These are phyloP conservation scores for Eucalyptus tenuipes DNA, from an alignment of 345 rosid species.

Conservation along the genomic window DNA sequence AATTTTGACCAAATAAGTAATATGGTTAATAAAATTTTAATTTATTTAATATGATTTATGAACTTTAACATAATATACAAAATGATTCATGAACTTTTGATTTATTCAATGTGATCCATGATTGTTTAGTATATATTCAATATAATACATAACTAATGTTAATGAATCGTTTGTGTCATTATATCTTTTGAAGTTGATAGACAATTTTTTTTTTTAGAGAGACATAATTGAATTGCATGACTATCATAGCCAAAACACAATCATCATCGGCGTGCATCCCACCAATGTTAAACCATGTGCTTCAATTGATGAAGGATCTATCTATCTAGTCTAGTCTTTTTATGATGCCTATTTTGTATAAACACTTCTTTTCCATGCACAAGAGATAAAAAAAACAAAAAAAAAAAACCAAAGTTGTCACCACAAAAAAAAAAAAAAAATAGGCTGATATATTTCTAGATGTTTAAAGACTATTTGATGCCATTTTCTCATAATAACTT, in stretches of 20 bases:
- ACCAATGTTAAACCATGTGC: background rate
- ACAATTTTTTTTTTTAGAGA: too few relatives aligned
- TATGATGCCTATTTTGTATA: background rate
- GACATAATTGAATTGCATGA: background rate
- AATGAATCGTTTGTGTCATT: fast-evolving
- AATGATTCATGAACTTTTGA: fast-evolving
- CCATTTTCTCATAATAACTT: background rate
- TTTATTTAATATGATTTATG: fast-evolving
- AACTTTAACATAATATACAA: too few relatives aligned
- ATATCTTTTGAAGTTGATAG: background rate
- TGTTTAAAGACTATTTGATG: background rate
- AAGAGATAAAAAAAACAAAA: background rate
- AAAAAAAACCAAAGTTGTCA: background rate
- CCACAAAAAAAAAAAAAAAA: background rate
- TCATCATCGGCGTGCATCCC: background rate
- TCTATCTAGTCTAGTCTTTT: background rate
- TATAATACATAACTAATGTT: too few relatives aligned
- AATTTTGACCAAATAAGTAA: too few relatives aligned
- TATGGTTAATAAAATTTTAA: fast-evolving
- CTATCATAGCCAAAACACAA: background rate
- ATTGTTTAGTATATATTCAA: too few relatives aligned
- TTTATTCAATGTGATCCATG: fast-evolving
- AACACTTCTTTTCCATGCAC: background rate
- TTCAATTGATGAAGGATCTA: background rate
- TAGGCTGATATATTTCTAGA: background rate